phyloP scores from a whole-genome alignment of 768 basidiomycete species.

The Podaxis pistillaris region DNA sequence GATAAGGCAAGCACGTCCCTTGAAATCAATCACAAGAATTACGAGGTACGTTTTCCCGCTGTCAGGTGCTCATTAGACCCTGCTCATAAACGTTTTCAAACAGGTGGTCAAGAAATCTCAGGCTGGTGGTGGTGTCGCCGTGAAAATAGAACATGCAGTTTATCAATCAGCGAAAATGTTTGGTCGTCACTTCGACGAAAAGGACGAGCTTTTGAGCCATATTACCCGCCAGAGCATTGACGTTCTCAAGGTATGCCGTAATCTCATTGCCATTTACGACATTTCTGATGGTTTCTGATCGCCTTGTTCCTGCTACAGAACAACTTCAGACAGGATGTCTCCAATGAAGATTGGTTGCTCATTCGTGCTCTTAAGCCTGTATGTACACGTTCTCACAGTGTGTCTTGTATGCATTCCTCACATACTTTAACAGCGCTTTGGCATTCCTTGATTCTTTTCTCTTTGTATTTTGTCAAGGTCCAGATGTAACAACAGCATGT shows the following conservation, averaged over 20 bases:
- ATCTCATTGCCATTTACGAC: background rate
- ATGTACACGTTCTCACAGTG: conserved; percentile 24
- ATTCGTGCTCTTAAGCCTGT: conserved; percentile 87
- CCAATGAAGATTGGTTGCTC: conserved; percentile 89
- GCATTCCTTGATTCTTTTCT: conserved; percentile 25
- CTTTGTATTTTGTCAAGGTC: background rate
- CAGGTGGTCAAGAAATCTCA: conserved; percentile 91
- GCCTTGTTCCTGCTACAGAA: conserved; percentile 40
- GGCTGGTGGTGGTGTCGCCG: conserved; percentile 94
- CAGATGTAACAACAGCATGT: background rate
- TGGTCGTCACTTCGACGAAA: conserved; percentile 93
- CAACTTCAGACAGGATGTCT: conserved; percentile 86
- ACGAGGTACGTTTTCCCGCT: conserved; percentile 53
- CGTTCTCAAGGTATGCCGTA: conserved; percentile 75
- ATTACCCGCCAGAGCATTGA: conserved; percentile 94
- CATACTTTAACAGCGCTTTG: conserved; percentile 26
- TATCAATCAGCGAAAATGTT: conserved; percentile 96
- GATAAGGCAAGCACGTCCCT: conserved; percentile 70
- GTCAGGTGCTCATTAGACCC: conserved; percentile 1
- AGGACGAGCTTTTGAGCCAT: conserved; percentile 90
- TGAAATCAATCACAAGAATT: conserved; percentile 94
- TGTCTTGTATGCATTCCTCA: background rate
- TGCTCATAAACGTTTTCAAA: conserved; percentile 10
- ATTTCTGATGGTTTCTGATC: conserved; percentile 3
- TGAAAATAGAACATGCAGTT: conserved; percentile 97